Percentiles rank a stretch among this genome's conserved stretches.
Evolutionary conservation across 148 eudicot species (phyloP).

Genomic region (Pouteria glomerata): DNA sequence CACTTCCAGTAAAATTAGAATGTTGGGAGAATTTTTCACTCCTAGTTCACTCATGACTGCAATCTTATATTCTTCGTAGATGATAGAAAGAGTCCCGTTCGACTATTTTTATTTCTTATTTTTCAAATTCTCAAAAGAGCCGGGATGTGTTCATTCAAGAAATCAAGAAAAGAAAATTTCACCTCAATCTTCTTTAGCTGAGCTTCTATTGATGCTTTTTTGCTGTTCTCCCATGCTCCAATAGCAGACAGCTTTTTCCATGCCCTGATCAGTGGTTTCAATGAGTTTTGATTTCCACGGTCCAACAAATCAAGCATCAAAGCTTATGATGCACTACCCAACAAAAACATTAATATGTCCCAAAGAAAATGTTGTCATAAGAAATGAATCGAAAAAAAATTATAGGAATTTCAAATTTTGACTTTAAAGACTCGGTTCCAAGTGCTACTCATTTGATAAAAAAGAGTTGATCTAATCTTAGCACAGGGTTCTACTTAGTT

Average conservation of each 20-base stretch:
- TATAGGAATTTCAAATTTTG: no score
- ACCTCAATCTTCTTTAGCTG: conserved; percentile 59
- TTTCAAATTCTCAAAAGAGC: not conserved
- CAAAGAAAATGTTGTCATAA: not conserved
- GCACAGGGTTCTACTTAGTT: no score
- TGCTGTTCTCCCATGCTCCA: conserved; percentile 60
- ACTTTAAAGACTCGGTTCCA: no score
- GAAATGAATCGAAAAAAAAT: not conserved
- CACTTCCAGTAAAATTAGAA: no score
- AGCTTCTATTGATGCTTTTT: conserved; percentile 55
- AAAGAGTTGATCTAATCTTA: no score
- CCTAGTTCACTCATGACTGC: not conserved
- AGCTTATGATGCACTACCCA: not conserved
- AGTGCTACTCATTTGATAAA: no score
- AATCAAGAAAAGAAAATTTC: not conserved
- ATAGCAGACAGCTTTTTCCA: conserved; percentile 45
- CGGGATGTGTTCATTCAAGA: not conserved
- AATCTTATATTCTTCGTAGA: not conserved
- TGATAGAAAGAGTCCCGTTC: not conserved
- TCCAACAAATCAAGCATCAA: not conserved
- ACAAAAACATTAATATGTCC: not conserved
- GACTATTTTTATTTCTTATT: no score
- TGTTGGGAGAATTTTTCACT: not conserved
- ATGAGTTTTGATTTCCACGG: not conserved
- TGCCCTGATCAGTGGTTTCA: conserved; percentile 39